Percentiles rank a stretch among this genome's conserved stretches.
These are phyloP conservation scores for Rhizoctonia solani DNA, from an alignment of 1,284 basidiomycete genomes.

Conservation along the genomic window DNA sequence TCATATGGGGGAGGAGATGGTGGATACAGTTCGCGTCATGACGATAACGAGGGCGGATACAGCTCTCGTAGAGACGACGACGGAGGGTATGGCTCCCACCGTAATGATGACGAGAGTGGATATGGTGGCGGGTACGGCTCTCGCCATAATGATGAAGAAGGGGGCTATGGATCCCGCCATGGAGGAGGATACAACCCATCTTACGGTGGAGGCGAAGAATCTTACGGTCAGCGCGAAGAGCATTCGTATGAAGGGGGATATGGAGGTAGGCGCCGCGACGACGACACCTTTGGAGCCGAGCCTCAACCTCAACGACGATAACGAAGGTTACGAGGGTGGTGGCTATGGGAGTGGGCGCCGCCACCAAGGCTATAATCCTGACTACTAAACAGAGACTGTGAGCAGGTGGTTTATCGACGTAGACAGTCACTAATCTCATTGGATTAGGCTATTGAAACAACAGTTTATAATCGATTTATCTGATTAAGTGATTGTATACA, in stretches of 20 bases:
- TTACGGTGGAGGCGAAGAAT: neutral
- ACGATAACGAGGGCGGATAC: neutral
- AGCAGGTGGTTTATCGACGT: no score
- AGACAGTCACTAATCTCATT: no score
- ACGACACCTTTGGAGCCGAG: slow-evolving; percentile 56
- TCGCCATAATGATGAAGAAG: slow-evolving; percentile 4
- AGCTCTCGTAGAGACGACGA: slow-evolving; percentile 7
- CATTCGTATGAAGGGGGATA: slow-evolving; percentile 39
- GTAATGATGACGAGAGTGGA: slow-evolving; percentile 6
- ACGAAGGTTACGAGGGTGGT: slow-evolving; percentile 31
- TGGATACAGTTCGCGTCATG: slow-evolving; percentile 25
- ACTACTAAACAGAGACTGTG: neutral
- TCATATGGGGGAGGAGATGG: slow-evolving; percentile 31
- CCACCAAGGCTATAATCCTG: slow-evolving; percentile 22
- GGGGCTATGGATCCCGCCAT: slow-evolving; percentile 7
- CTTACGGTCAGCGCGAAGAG: slow-evolving; percentile 6
- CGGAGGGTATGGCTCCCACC: neutral
- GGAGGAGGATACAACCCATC: neutral
- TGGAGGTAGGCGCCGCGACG: slow-evolving; percentile 18
- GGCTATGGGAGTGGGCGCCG: slow-evolving; percentile 29
- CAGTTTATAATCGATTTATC: no score
- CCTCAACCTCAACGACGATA: slow-evolving; percentile 48
- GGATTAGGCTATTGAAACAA: no score
- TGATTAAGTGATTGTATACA: no score
- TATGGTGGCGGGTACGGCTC: slow-evolving; percentile 12